Evolutionary conservation across 306 rosid genomes (phyloP).

Genomic region (Pterocarpus santalinus): DNA sequence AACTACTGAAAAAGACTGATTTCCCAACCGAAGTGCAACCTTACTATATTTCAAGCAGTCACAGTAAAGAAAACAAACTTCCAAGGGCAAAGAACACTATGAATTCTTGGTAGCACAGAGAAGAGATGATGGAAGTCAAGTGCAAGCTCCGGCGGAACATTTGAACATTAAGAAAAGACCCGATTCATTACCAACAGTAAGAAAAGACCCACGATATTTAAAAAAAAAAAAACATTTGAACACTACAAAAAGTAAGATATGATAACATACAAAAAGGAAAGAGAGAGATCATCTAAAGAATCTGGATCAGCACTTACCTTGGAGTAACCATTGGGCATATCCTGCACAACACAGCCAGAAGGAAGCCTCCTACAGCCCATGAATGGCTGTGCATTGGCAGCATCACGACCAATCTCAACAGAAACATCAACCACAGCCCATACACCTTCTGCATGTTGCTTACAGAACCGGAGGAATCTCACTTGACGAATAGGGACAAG

Average conservation of each 20-base stretch:
- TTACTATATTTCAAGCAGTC: constrained; percentile 41
- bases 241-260: neutral
- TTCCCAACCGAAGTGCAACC: constrained; percentile 32
- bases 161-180: constrained; percentile 42
- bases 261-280: neutral
- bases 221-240: constrained; percentile 29
- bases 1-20: constrained; percentile 23
- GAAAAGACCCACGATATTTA: neutral
- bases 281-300: neutral
- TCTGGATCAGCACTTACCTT: constrained; percentile 58
- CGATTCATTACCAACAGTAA: constrained; percentile 17
- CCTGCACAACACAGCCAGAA: constrained; percentile 90
- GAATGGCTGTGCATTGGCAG: constrained; percentile 55
- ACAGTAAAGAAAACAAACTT: constrained; percentile 24
- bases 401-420: constrained; percentile 65
- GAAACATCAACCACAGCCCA: constrained; percentile 98
- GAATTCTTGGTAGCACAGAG: constrained; percentile 25
- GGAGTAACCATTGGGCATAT: constrained; percentile 92
- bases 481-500: constrained; percentile 78
- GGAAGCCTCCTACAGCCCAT: constrained; percentile 83
- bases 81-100: constrained; percentile 16
- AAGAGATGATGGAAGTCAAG: neutral
- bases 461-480: constrained; percentile 85
- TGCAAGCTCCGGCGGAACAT: constrained; percentile 4
- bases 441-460: constrained; percentile 87